These are phyloP conservation scores for Volvox carteri DNA, from an alignment of 163 green algal species.

Conservation along the genomic window DNA sequence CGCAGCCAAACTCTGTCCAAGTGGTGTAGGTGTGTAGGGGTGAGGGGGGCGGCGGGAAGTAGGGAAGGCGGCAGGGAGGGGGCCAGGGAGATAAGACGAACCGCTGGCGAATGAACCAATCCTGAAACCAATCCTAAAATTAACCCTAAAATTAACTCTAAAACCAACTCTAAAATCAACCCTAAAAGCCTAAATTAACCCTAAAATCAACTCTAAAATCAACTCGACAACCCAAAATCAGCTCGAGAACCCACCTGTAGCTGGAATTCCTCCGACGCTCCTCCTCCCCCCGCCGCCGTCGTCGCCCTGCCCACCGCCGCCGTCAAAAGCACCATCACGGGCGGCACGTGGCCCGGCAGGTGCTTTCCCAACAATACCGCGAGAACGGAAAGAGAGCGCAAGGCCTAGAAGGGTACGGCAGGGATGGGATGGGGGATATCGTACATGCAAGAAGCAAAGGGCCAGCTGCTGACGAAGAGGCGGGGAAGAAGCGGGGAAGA, in stretches of 20 bases:
- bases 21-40: not conserved
- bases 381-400: constrained; percentile 53
- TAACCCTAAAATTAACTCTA: too few species aligned
- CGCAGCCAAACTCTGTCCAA: constrained; percentile 72
- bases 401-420: constrained; percentile 1
- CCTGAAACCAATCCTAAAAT: too few species aligned
- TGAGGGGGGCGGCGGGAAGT: not conserved
- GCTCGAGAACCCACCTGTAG: constrained; percentile 44
- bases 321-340: constrained; percentile 74
- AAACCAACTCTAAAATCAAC: too few species aligned
- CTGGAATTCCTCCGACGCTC: constrained; percentile 29
- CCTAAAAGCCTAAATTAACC: too few species aligned
- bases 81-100: not conserved
- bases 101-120: too few species aligned
- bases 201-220: too few species aligned
- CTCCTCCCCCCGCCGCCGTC: not conserved
- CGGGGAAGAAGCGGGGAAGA: not conserved
- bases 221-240: too few species aligned
- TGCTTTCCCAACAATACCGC: constrained; percentile 38
- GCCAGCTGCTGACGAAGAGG: not conserved
- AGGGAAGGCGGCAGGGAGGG: not conserved
- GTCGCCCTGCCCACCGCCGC: constrained; percentile 56
- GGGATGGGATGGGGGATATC: not conserved
- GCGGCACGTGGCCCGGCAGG: constrained; percentile 61
- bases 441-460: not conserved